Percentiles rank a stretch among this genome's conserved stretches.
phyloP scores from a whole-genome alignment of 768 basidiomycete species.

The Trametes elegans region DNA sequence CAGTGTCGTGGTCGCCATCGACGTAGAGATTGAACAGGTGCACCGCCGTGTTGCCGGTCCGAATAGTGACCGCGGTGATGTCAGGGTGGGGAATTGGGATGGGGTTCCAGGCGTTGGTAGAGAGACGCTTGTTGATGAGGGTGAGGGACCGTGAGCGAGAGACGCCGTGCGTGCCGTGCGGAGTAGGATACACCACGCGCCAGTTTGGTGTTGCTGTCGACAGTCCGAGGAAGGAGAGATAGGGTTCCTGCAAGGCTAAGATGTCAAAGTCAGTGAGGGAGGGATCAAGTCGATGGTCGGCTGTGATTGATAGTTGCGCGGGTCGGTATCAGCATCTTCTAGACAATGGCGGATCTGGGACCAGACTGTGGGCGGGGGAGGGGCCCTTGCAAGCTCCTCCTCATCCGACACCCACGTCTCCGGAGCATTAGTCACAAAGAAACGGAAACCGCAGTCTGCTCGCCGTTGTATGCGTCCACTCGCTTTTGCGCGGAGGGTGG shows the following conservation, averaged over 20 bases:
- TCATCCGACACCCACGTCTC: constrained; percentile 1
- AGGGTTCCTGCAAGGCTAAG: constrained; percentile 39
- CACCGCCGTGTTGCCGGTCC: constrained; percentile 18
- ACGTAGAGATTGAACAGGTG: constrained; percentile 41
- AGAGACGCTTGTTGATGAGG: constrained; percentile 11
- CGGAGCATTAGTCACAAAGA: constrained; percentile 3
- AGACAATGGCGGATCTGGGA: background rate
- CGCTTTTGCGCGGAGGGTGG: background rate
- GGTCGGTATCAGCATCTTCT: background rate
- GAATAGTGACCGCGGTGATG: constrained; percentile 30
- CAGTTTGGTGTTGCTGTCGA: constrained; percentile 20
- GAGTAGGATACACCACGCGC: constrained; percentile 27
- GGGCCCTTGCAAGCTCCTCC: background rate
- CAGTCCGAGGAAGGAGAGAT: constrained; percentile 25
- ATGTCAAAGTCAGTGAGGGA: constrained; percentile 30
- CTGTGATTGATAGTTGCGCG: background rate
- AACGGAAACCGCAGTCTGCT: constrained; percentile 10
- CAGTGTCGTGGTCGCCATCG: constrained; percentile 27
- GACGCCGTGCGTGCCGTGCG: constrained; percentile 11
- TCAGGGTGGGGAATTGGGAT: constrained; percentile 23
- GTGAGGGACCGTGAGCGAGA: constrained; percentile 5
- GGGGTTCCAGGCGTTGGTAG: constrained; percentile 15
- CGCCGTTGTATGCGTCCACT: background rate
- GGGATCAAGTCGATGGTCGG: background rate
- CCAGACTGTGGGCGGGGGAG: constrained; percentile 8